A percentile compares a stretch with the other conserved stretches of the same genome.
Evolutionary conservation across 768 basidiomycete genomes (phyloP).

Genomic region (Cantharellus cinnabarinus): DNA sequence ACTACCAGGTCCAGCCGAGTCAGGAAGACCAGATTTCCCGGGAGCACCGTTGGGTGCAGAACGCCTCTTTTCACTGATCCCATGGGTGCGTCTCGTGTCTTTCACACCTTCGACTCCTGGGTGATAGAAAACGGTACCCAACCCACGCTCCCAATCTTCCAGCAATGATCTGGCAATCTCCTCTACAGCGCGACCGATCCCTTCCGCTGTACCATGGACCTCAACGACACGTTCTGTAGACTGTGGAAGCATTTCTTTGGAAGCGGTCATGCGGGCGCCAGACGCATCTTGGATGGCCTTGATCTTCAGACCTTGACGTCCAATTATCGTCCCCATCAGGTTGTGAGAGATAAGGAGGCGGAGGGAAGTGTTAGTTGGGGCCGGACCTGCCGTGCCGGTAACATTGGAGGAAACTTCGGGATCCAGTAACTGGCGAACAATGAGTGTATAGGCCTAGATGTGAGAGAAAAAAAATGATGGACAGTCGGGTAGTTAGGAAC

Average conservation of each 20-base stretch:
- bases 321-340: slow-evolving; percentile 98
- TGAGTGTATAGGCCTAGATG: slow-evolving; percentile 77
- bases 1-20: background rate
- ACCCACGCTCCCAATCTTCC: slow-evolving; percentile 90
- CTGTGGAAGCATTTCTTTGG: slow-evolving; percentile 97
- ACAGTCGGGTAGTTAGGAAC: background rate
- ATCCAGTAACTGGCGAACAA: slow-evolving; percentile 75
- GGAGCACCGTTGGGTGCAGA: slow-evolving; percentile 25
- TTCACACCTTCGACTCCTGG: slow-evolving; percentile 59
- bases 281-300: slow-evolving; percentile 96
- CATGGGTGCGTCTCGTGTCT: slow-evolving; percentile 25
- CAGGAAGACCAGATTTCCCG: slow-evolving; percentile 23
- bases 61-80: slow-evolving; percentile 25
- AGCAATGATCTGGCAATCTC: slow-evolving; percentile 91
- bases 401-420: slow-evolving; percentile 45
- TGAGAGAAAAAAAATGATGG: slow-evolving; percentile 3
- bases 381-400: slow-evolving; percentile 30
- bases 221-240: slow-evolving; percentile 98
- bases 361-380: slow-evolving; percentile 56
- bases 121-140: slow-evolving; percentile 89
- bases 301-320: slow-evolving; percentile 89
- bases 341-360: slow-evolving; percentile 97
- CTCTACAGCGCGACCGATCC: slow-evolving; percentile 81
- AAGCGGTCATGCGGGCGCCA: slow-evolving; percentile 94
- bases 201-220: slow-evolving; percentile 81